Conservation (phyloP, 768 basidiomycete species). For the Kwoniella sp. region DNA sequence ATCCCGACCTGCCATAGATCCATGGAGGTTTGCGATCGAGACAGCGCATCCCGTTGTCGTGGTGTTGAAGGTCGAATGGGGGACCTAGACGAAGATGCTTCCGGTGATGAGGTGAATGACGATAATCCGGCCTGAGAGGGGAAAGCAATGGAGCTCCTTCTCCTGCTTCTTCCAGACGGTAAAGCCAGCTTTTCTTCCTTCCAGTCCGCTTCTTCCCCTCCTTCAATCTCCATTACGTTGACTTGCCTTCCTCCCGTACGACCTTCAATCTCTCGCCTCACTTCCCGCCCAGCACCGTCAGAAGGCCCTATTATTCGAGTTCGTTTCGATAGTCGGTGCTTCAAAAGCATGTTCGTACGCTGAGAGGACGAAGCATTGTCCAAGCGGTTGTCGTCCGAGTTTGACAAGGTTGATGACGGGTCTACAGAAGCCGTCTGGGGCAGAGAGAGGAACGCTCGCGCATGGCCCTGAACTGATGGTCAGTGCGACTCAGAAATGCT, state of each 20-base stretch:
- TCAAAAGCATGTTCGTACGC: conserved; percentile 13
- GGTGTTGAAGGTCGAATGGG: conserved; percentile 10
- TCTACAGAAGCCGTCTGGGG: conserved; percentile 38
- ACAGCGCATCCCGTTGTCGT: conserved; percentile 5
- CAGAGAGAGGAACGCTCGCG: conserved; percentile 44
- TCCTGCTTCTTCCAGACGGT: conserved; percentile 6
- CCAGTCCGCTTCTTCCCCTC: conserved; percentile 13
- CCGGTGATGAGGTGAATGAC: conserved; percentile 12
- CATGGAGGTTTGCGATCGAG: conserved; percentile 26
- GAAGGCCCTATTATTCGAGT: conserved; percentile 19
- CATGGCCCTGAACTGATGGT: conserved; percentile 42
- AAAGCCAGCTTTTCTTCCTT: conserved; percentile 6
- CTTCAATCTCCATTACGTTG: conserved; percentile 19
- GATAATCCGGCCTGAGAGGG: conserved; percentile 9
- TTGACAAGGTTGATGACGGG: conserved; percentile 30
- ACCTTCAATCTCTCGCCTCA: conserved; percentile 24
- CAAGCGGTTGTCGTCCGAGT: conserved; percentile 18
- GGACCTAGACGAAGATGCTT: conserved; percentile 15
- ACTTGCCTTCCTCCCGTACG: conserved; percentile 24
- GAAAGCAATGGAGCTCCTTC: conserved; percentile 33
- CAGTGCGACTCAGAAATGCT: too few relatives aligned
- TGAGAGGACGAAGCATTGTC: conserved; percentile 1
- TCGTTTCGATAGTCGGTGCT: conserved; percentile 23
- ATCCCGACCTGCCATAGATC: conserved; percentile 42
- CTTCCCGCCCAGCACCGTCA: conserved; percentile 18